These are phyloP conservation scores for Aegilops umbellulata DNA, from an alignment of 176 grass and related monocot species.

Conservation along the genomic window DNA sequence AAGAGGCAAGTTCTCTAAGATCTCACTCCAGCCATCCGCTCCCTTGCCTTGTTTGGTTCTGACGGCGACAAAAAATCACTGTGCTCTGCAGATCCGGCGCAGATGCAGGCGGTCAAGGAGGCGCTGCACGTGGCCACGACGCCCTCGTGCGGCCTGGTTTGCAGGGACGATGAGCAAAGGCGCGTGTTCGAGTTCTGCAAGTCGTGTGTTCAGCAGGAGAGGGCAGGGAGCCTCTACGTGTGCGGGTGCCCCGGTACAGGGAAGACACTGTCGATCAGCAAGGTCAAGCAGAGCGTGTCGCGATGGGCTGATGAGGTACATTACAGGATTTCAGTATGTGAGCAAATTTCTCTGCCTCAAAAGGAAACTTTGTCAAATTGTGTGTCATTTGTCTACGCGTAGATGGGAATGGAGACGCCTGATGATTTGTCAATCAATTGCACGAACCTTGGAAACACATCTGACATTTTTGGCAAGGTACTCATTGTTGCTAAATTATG, in stretches of 20 bases:
- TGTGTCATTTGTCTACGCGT: neutral
- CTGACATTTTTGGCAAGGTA: constrained; percentile 91
- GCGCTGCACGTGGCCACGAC: constrained; percentile 70
- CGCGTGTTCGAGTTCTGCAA: constrained; percentile 76
- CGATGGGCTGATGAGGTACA: constrained; percentile 70
- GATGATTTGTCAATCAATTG: constrained; percentile 83
- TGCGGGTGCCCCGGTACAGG: constrained; percentile 89
- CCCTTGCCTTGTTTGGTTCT: neutral
- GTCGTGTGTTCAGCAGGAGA: constrained; percentile 50
- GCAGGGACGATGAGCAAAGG: constrained; percentile 71
- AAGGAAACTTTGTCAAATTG: neutral
- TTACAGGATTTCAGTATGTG: neutral
- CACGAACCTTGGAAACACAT: constrained; percentile 66
- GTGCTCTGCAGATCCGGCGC: constrained; percentile 52
- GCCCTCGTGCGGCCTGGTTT: constrained; percentile 56
- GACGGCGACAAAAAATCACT: neutral
- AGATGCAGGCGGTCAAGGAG: constrained; percentile 82
- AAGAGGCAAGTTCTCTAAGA: constrained; percentile 37
- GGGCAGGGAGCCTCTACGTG: constrained; percentile 71
- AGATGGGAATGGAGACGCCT: constrained; percentile 61
- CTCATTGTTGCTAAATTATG: neutral
- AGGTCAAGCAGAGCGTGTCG: constrained; percentile 51
- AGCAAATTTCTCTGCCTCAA: constrained; percentile 9
- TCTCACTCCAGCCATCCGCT: neutral
- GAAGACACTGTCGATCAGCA: constrained; percentile 82